Evolutionary conservation across 257 asterid genomes (phyloP).

Genomic region (Solanum chilense): DNA sequence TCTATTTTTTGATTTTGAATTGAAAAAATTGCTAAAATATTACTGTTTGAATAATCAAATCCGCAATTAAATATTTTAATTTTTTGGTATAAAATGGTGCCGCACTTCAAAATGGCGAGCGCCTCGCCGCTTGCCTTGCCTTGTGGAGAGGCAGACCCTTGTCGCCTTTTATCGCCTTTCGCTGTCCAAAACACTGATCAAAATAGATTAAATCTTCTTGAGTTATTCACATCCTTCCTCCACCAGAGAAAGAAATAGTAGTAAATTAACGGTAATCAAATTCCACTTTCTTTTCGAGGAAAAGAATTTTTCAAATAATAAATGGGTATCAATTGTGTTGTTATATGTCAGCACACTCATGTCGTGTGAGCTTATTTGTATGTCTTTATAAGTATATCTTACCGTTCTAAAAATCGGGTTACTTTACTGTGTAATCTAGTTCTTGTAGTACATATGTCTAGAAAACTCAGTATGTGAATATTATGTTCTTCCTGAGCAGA

Average conservation of each 20-base stretch:
- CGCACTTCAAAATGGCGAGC: too few species aligned
- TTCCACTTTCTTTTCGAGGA: neutral
- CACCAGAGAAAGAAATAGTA: neutral
- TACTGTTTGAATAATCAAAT: too few species aligned
- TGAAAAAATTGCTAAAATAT: too few species aligned
- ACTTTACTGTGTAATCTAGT: neutral
- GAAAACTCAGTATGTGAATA: neutral
- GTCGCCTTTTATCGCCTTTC: too few species aligned
- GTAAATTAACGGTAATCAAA: neutral
- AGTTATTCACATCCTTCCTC: neutral
- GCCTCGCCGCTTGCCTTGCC: too few species aligned
- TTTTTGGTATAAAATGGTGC: too few species aligned
- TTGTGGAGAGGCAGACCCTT: too few species aligned
- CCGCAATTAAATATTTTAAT: too few species aligned
- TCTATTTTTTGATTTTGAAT: too few species aligned
- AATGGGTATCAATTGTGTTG: neutral
- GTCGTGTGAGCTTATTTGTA: neutral
- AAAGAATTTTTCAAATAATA: neutral
- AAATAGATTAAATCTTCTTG: neutral
- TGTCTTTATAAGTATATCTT: neutral
- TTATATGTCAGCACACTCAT: neutral
- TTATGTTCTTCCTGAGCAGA: conserved; percentile 26
- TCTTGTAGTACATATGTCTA: neutral
- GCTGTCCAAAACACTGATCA: neutral
- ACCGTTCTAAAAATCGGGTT: neutral